Percentiles rank a stretch among this genome's conserved stretches.
Evolutionary conservation across 495 filamentous ascomycete genomes (phyloP).

Genomic region (Glutinoglossum americanum): DNA sequence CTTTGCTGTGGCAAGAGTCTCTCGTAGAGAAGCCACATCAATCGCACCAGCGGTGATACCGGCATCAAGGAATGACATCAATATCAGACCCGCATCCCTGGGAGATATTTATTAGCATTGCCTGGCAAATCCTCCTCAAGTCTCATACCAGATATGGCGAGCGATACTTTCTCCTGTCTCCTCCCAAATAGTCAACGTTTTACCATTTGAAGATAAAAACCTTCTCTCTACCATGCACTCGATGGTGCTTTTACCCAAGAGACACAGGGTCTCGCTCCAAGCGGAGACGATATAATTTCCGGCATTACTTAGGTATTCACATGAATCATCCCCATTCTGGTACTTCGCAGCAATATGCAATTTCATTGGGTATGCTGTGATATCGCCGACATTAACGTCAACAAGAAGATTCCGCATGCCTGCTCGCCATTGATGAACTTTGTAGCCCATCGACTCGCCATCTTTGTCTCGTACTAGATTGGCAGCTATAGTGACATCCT

Average conservation of each 20-base stretch:
- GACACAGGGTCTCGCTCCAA: slow-evolving; percentile 30
- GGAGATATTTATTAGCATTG: slow-evolving; percentile 2
- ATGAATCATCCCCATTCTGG: slow-evolving; percentile 6
- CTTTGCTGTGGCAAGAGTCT: slow-evolving; percentile 6
- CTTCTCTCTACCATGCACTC: slow-evolving; percentile 32
- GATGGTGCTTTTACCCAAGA: slow-evolving; percentile 14
- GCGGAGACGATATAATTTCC: slow-evolving; percentile 30
- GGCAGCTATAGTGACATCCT: slow-evolving; percentile 30
- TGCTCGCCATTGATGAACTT: slow-evolving; percentile 27
- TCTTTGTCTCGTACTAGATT: slow-evolving; percentile 12
- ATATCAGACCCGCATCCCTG: slow-evolving; percentile 50
- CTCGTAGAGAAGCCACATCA: not conserved
- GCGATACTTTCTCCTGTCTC: slow-evolving; percentile 92
- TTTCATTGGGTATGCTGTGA: not conserved
- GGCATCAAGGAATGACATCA: slow-evolving; percentile 24
- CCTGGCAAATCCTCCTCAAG: not conserved
- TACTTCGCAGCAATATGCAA: slow-evolving; percentile 4
- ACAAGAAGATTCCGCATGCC: slow-evolving; percentile 30
- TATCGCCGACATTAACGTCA: not conserved
- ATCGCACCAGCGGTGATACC: slow-evolving; percentile 2
- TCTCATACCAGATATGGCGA: slow-evolving; percentile 66
- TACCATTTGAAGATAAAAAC: slow-evolving; percentile 14
- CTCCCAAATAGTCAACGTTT: slow-evolving; percentile 41
- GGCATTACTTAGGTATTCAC: not conserved
- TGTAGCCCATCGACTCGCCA: slow-evolving; percentile 23